Percentiles rank a stretch among this genome's conserved stretches.
Evolutionary conservation across 345 rosid genomes (phyloP).

Genomic region (Gossypium herbaceum): DNA sequence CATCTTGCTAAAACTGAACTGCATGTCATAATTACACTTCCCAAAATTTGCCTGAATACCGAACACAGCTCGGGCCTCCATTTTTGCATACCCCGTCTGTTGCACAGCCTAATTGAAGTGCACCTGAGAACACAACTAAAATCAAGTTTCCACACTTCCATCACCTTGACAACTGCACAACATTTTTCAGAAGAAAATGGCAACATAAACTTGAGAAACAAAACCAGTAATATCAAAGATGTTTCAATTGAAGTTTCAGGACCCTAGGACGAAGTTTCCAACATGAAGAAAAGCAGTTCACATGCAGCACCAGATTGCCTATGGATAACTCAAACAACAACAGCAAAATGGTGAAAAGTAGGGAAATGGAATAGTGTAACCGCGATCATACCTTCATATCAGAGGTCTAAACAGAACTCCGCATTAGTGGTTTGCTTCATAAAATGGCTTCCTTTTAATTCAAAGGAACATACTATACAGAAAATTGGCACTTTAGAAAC

Average conservation of each 20-base stretch:
- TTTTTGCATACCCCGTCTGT: not conserved
- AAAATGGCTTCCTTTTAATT: not conserved
- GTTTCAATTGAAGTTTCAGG: not conserved
- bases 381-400: not conserved
- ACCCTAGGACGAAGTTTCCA: not conserved
- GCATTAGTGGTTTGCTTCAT: constrained; percentile 1
- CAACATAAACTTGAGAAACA: not conserved
- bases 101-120: not conserved
- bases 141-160: constrained; percentile 1
- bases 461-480: not conserved
- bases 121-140: not conserved
- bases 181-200: not conserved
- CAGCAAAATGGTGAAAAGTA: not conserved
- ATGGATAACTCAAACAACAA: not conserved
- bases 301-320: not conserved
- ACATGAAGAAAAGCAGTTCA: not conserved
- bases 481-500: constrained; percentile 4
- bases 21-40: not conserved
- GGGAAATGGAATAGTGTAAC: not conserved
- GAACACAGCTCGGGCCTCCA: not conserved
- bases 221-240: not conserved
- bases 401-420: not conserved
- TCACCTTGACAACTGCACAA: not conserved
- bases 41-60: not conserved
- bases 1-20: not conserved